A percentile compares a stretch with the other conserved stretches of the same genome.
Evolutionary conservation across 257 asterid genomes (phyloP).

Genomic region (Nicotiana noctiflora): DNA sequence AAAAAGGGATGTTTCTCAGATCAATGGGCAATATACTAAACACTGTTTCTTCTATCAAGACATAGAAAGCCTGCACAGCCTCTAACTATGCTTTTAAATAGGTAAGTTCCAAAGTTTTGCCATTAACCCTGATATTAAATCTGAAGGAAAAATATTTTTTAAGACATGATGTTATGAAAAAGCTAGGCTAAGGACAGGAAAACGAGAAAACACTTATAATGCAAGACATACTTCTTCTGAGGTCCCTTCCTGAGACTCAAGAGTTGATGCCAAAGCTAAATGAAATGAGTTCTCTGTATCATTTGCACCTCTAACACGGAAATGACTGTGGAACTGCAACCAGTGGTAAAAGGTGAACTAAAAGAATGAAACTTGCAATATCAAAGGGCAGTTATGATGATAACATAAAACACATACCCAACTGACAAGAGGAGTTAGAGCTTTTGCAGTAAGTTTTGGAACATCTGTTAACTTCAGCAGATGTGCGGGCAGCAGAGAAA

Average conservation of each 20-base stretch:
- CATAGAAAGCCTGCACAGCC: not conserved
- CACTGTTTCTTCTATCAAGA: slow-evolving; percentile 3
- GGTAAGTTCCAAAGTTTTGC: not conserved
- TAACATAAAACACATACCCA: slow-evolving; percentile 52
- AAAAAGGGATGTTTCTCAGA: slow-evolving; percentile 13
- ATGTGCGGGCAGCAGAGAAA: slow-evolving; percentile 72
- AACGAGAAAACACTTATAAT: not conserved
- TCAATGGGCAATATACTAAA: slow-evolving; percentile 13
- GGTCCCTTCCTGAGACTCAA: slow-evolving; percentile 79
- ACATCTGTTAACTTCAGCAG: slow-evolving; percentile 57
- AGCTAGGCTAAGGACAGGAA: not conserved
- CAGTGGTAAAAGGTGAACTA: slow-evolving; percentile 19
- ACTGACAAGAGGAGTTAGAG: slow-evolving; percentile 53
- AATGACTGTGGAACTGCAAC: slow-evolving; percentile 59
- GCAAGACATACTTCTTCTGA: slow-evolving; percentile 64
- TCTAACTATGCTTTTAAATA: not conserved
- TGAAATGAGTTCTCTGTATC: slow-evolving; percentile 51
- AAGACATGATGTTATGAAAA: not conserved
- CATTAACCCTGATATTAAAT: not conserved
- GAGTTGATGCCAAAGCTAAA: slow-evolving; percentile 56
- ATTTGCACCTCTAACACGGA: slow-evolving; percentile 50
- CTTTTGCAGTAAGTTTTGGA: slow-evolving; percentile 56
- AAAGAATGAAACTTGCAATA: slow-evolving; percentile 5
- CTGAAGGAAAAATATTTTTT: not conserved
- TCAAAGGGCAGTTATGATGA: slow-evolving; percentile 4